Conservation (phyloP, 805 yeast genomes). For the Schizosaccharomyces cryophilus region DNA sequence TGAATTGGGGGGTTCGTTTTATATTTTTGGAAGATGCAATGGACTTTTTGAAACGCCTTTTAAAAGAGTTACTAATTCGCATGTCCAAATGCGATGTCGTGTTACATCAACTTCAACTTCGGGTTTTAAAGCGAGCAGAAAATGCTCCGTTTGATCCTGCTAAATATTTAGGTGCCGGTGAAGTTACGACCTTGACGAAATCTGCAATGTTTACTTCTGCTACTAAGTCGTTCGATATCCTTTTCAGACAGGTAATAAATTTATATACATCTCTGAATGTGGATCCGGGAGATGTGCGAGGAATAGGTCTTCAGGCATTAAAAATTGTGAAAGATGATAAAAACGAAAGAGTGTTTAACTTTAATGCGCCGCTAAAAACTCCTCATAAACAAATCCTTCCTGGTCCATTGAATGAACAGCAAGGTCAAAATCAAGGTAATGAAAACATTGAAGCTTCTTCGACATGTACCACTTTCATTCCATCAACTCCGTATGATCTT, state of each 20-base stretch:
- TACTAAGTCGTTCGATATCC: slow-evolving; percentile 33
- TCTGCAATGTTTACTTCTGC: slow-evolving; percentile 35
- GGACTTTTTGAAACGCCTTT: slow-evolving; percentile 30
- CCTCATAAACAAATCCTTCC: too few relatives aligned
- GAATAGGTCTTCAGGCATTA: slow-evolving; percentile 20
- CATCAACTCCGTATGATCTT: not conserved
- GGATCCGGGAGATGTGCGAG: slow-evolving; percentile 32
- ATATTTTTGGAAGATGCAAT: slow-evolving; percentile 36
- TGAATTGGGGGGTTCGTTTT: slow-evolving; percentile 76
- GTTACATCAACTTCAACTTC: slow-evolving; percentile 38
- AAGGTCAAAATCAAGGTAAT: not conserved
- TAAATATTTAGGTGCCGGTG: slow-evolving; percentile 68
- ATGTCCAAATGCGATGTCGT: slow-evolving; percentile 22
- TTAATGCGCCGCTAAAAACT: not conserved
- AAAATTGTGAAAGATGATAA: not conserved
- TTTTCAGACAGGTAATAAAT: slow-evolving; percentile 35
- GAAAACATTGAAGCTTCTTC: not conserved
- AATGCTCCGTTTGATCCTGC: slow-evolving; percentile 53
- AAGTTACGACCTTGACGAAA: slow-evolving; percentile 39
- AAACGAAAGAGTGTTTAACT: not conserved
- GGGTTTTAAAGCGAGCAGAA: slow-evolving; percentile 35
- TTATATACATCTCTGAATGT: slow-evolving; percentile 20
- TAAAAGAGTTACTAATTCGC: slow-evolving; percentile 34
- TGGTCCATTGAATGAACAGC: not conserved
- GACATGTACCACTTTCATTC: not conserved